Evolutionary conservation across 345 rosid genomes (phyloP), one percentile per base, ranked within the genome.

Genomic region (Eucalyptus camaldulensis): DNA sequence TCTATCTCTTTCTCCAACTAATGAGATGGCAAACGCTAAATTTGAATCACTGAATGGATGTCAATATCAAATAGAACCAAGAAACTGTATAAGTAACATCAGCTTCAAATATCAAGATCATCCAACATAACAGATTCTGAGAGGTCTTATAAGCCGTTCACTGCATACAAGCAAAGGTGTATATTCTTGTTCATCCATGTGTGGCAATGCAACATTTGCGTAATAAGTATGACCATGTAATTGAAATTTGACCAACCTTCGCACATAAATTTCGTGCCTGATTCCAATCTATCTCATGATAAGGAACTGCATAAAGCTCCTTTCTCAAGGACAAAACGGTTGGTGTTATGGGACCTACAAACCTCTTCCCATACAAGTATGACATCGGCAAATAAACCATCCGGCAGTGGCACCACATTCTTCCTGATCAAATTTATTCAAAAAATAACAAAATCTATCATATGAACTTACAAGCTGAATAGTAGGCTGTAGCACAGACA

Each of bases 371-470:
- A 92, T 95, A 97, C 89, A 97, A 91, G 91, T 97, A 97, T 58
- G 98, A 96, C 99, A 96, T 98, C 1, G 99, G 99, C 94, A 98
- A 90, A 96, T 97, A 98, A 65, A 98, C 99, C 99, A 98, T 98
- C 91, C 98, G 96, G 91, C 99, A 98, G 90, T 97, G 98, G 90
- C 99, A 96, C 98, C 99, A 98, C 98, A 98, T 98, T 94, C 99
- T 96, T 92, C 99, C 99, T 98, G 95, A 76, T 25, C 87, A 91
- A 86, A 87, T 88, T 10, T 53, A 33, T 22, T 58, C 47, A 86
- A 51, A 51, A 51, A 27, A 76, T 40, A 76, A 76, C 47, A 76
- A 37, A 76, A 37, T 76, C 85, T 76, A 76, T 76, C 47, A 76
- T 25, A 40, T 76, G 8, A 40, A 40, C 83, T 76, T 76, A 76